Conservation (phyloP, 2,329 filamentous ascomycete species). For the Polytolypa hystricis region DNA sequence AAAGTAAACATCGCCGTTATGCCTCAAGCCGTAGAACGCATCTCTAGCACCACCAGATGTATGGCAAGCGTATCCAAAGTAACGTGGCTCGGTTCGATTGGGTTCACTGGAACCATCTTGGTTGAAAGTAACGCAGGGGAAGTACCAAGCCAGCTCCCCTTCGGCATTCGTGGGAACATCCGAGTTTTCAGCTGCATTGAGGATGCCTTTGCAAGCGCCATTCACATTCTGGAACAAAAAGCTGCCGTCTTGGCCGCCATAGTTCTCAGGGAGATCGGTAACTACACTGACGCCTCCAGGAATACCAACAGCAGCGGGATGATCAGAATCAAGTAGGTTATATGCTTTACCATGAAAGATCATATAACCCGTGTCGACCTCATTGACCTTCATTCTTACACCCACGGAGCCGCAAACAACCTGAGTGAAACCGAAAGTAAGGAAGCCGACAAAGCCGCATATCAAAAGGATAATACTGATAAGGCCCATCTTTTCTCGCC, state of each 20-base stretch:
- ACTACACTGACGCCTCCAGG: constrained; percentile 65
- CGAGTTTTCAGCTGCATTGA: constrained; percentile 58
- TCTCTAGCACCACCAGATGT: constrained; percentile 59
- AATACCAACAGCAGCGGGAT: constrained; percentile 73
- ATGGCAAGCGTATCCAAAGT: constrained; percentile 81
- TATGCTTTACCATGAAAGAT: constrained; percentile 93
- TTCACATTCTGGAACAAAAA: constrained; percentile 99
- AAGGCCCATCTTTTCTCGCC: constrained; percentile 95
- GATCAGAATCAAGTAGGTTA: constrained; percentile 63
- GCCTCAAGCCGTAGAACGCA: constrained; percentile 62
- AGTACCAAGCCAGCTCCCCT: constrained; percentile 86
- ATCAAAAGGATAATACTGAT: constrained; percentile 87
- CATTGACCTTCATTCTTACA: constrained; percentile 66
- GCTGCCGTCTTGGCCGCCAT: constrained; percentile 83
- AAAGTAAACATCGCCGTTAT: constrained; percentile 82
- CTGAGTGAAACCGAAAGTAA: constrained; percentile 92
- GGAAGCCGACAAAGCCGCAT: constrained; percentile 79
- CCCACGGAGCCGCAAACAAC: constrained; percentile 62
- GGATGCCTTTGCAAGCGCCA: constrained; percentile 84
- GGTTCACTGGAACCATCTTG: constrained; percentile 78
- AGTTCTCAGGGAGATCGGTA: constrained; percentile 70
- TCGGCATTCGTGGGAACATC: constrained; percentile 66
- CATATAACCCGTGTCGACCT: constrained; percentile 75
- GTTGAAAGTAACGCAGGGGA: constrained; percentile 82
- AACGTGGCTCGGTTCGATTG: constrained; percentile 64